Base-by-base conservation (phyloP, 225 moss, liverwort and hornwort genomes). In the Physcomitrium patens region DNA sequence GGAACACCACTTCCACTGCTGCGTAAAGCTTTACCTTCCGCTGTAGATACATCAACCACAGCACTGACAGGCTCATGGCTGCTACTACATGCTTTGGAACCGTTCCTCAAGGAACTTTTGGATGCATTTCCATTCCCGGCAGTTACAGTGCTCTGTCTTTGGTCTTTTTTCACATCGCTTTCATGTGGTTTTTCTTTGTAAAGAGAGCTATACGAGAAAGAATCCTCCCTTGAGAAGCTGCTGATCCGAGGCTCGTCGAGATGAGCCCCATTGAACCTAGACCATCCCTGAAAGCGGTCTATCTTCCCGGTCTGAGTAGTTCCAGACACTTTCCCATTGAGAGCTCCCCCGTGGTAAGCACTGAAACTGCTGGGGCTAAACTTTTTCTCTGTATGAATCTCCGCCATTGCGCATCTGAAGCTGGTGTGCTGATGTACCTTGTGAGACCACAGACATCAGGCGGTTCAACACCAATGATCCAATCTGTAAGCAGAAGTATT, bases 241-340 rank as follows among this genome's bases (percentile, higher is more conserved):
- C 82, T 80, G 67, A 86, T 83, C 55, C 82, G 82, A 43, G 77
- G 47, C 74, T 86, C 86, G 26, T 80, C 81, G 47, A 76, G 28
- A 58, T 80, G 75, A 50, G 71, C 37, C 41, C 67, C 79, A 62
- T 75, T 77, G 74, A 82, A 83, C 65, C 77, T 80, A 58, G 86
- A 75, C 86, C 86, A 86, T 59, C 83, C 86, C 77, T 86, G 83
- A 74, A 86, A 86, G 67, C 83, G 86, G 27, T 86, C 83, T 71
- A 83, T 75, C 64, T 82, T 82, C 67, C 80, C 77, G n/a, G 57
- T 75, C 64, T 72, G 77, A 68, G 72, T 68, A 41, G 77, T 54
- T 72, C 77, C 81, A 19, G 77, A 67, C 67, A 77, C 77, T 72
- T 77, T 81, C 41, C 80, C 83, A 46, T 77, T 74, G 28, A 84